phyloP scores from a whole-genome alignment of 208 protist species.

The Novymonas esmeraldas region DNA sequence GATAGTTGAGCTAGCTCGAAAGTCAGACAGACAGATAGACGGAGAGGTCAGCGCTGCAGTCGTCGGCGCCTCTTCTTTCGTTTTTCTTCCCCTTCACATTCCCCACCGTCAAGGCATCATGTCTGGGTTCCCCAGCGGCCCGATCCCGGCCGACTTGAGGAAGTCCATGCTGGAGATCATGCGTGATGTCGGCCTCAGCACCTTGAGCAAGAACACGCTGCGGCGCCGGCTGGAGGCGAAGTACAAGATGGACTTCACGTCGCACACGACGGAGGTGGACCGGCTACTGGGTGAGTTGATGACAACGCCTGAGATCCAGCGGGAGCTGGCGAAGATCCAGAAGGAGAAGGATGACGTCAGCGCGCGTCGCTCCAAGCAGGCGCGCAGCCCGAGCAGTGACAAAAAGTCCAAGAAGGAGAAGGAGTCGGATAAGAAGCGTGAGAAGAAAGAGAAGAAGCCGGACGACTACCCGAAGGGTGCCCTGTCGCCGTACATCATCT shows the following conservation, averaged over 20 bases:
- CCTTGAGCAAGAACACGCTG: conserved; percentile 62
- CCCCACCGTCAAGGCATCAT: conserved; percentile 27
- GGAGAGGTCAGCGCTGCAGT: no score
- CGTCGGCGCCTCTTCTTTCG: not conserved
- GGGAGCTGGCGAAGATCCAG: conserved; percentile 66
- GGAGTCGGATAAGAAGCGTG: conserved; percentile 51
- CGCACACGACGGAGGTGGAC: conserved; percentile 46
- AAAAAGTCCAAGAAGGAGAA: conserved; percentile 29
- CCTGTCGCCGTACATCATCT: conserved; percentile 77
- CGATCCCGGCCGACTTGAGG: conserved; percentile 69
- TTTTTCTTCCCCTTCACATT: conserved; percentile 4
- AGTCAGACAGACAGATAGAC: not conserved
- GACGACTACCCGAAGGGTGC: conserved; percentile 86
- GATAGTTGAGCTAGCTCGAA: not conserved
- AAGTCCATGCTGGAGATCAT: conserved; percentile 66
- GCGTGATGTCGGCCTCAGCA: conserved; percentile 66
- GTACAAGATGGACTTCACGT: conserved; percentile 75
- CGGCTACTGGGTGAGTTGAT: conserved; percentile 49
- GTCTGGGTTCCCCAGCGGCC: conserved; percentile 42
- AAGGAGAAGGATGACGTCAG: conserved; percentile 45
- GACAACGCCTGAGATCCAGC: conserved; percentile 60
- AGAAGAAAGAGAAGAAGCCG: conserved; percentile 74
- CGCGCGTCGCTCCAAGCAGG: conserved; percentile 51
- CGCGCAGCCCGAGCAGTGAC: conserved; percentile 31
- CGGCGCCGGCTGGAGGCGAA: conserved; percentile 63